These are phyloP conservation scores for Psidium friedrichsthalianum DNA, from an alignment of 345 rosid species.

Conservation along the genomic window DNA sequence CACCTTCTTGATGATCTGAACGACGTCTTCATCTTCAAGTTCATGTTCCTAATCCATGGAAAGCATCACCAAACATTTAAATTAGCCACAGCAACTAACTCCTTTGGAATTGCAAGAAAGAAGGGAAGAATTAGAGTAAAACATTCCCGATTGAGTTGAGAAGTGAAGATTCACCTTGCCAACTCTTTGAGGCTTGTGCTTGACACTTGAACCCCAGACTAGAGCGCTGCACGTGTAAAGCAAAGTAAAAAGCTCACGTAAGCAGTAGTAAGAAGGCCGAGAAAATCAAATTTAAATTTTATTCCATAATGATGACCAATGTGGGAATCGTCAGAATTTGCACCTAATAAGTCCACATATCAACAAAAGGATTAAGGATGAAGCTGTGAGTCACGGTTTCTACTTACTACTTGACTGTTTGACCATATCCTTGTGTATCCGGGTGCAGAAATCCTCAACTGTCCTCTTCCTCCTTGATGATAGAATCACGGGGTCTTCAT, in stretches of 20 bases:
- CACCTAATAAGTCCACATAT: neutral
- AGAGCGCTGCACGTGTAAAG: slow-evolving; percentile 48
- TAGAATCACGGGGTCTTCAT: slow-evolving; percentile 88
- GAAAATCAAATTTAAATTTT: neutral
- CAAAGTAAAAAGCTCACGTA: neutral
- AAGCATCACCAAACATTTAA: neutral
- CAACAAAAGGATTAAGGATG: neutral
- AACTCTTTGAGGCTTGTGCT: slow-evolving; percentile 99
- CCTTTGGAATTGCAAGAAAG: neutral
- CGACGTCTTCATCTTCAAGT: slow-evolving; percentile 97
- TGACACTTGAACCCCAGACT: slow-evolving; percentile 96
- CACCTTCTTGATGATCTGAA: slow-evolving; percentile 90
- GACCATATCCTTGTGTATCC: slow-evolving; percentile 90
- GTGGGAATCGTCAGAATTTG: neutral
- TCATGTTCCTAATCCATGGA: slow-evolving; percentile 74
- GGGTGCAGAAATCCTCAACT: slow-evolving; percentile 77
- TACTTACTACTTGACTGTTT: slow-evolving; percentile 94
- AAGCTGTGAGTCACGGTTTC: neutral
- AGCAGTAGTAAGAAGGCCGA: neutral
- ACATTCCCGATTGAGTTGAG: slow-evolving; percentile 7
- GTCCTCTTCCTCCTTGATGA: slow-evolving; percentile 83
- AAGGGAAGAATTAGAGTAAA: neutral
- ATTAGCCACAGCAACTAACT: neutral
- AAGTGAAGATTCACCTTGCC: slow-evolving; percentile 57
- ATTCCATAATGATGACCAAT: neutral